phyloP scores from a whole-genome alignment of 495 filamentous ascomycete genomes.

The Aspergillus campestris region DNA sequence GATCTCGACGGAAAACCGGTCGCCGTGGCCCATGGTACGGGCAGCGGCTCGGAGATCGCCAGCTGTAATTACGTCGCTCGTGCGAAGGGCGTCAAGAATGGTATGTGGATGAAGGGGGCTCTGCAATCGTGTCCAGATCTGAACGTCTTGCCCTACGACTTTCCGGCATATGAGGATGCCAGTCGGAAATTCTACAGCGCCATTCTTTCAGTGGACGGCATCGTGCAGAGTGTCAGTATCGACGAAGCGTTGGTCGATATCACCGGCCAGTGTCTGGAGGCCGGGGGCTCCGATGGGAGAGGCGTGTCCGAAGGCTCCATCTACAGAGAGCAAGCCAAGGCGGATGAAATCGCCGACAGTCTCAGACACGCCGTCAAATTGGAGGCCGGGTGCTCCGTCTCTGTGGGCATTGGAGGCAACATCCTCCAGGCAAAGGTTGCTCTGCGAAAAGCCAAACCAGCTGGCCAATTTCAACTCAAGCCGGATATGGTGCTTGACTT shows the following conservation, averaged over 20 bases:
- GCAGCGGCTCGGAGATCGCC: slow-evolving; percentile 85
- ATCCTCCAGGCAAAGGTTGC: slow-evolving; percentile 87
- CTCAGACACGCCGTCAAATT: slow-evolving; percentile 61
- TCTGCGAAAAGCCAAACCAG: slow-evolving; percentile 85
- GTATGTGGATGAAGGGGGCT: slow-evolving; percentile 97
- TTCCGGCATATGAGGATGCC: slow-evolving; percentile 86
- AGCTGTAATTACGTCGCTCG: slow-evolving; percentile 94
- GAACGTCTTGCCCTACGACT: slow-evolving; percentile 85
- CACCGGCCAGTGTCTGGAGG: slow-evolving; percentile 55
- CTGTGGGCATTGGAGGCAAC: slow-evolving; percentile 89
- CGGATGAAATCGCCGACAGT: slow-evolving; percentile 58
- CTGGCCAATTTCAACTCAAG: slow-evolving; percentile 80
- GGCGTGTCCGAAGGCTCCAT: slow-evolving; percentile 63
- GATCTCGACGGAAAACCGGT: slow-evolving; percentile 74
- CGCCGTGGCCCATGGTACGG: slow-evolving; percentile 79
- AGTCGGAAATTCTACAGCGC: slow-evolving; percentile 80
- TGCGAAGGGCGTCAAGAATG: slow-evolving; percentile 80
- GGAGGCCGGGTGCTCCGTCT: slow-evolving; percentile 77
- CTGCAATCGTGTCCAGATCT: slow-evolving; percentile 75
- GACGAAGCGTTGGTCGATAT: slow-evolving; percentile 87
- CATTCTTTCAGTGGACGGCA: slow-evolving; percentile 67
- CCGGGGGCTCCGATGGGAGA: slow-evolving; percentile 59
- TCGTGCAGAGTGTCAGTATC: slow-evolving; percentile 92
- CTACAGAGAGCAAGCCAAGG: slow-evolving; percentile 74
- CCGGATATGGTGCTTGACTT: slow-evolving; percentile 71